Percentiles rank a stretch among this genome's conserved stretches.
These are phyloP conservation scores for Colletotrichum melonis DNA, from an alignment of 2,329 filamentous ascomycete genomes.

Conservation along the genomic window DNA sequence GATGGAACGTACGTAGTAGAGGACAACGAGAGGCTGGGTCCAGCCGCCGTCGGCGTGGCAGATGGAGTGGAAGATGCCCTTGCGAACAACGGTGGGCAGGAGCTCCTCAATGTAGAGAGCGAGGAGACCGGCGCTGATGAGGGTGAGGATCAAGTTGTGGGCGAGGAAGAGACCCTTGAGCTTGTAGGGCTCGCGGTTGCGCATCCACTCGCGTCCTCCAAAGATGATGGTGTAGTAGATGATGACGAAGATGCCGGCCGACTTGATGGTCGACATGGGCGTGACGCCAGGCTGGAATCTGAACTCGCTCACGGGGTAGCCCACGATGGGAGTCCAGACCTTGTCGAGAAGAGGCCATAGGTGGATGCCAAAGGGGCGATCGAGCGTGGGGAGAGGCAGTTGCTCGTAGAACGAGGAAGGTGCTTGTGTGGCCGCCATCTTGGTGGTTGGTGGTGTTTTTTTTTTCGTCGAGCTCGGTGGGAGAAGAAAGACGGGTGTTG, in stretches of 20 bases:
- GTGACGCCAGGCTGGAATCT: slow-evolving; percentile 84
- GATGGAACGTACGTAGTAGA: slow-evolving; percentile 87
- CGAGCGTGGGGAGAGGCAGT: slow-evolving; percentile 81
- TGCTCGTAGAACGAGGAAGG: slow-evolving; percentile 63
- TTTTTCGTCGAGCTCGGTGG: slow-evolving; percentile 18
- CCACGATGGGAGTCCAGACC: slow-evolving; percentile 79
- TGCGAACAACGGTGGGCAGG: slow-evolving; percentile 81
- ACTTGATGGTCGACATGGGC: slow-evolving; percentile 89
- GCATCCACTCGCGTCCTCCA: slow-evolving; percentile 92
- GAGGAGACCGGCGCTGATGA: slow-evolving; percentile 83
- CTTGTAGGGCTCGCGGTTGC: slow-evolving; percentile 85
- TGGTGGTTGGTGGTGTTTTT: slow-evolving; percentile 28
- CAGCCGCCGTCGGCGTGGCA: slow-evolving; percentile 86
- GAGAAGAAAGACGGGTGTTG: background rate
- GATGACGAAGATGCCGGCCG: slow-evolving; percentile 82
- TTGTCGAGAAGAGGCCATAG: slow-evolving; percentile 97
- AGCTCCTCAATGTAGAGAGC: slow-evolving; percentile 92
- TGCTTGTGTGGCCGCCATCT: slow-evolving; percentile 50
- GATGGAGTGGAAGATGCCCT: slow-evolving; percentile 90
- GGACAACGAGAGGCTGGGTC: slow-evolving; percentile 90
- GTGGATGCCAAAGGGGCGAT: slow-evolving; percentile 90
- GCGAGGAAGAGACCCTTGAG: slow-evolving; percentile 91
- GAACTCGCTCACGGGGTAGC: slow-evolving; percentile 90
- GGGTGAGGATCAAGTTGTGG: slow-evolving; percentile 95
- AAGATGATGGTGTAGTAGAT: slow-evolving; percentile 96